phyloP scores from a whole-genome alignment of 371 early-diverging fungal genomes.

The Mortierella sp. region DNA sequence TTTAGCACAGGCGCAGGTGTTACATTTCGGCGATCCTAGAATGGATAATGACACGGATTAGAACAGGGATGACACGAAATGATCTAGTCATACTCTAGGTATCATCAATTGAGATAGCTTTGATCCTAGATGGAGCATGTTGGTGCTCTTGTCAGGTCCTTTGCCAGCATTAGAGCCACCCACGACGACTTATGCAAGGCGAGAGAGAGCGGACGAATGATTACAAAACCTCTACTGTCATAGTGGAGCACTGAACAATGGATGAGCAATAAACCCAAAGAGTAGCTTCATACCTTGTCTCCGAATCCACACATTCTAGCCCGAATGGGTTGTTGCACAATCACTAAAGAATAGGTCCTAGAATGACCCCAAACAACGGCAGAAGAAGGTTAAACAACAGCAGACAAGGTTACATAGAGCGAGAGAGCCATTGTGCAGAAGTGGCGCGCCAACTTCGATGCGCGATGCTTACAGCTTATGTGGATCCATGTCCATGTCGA shows the following conservation, averaged over 20 bases:
- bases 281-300: constrained; percentile 58
- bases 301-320: constrained; percentile 87
- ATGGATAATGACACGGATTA: not conserved
- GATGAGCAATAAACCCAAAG: no score
- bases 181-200: no score
- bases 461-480: constrained; percentile 19
- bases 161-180: no score
- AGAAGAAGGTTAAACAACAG: not conserved
- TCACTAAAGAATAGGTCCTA: constrained; percentile 29
- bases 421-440: no score
- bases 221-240: no score
- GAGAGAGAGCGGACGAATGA: no score
- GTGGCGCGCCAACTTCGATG: not conserved
- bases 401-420: not conserved
- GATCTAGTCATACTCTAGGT: no score
- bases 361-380: not conserved
- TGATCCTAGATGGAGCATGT: no score
- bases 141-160: no score
- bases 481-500: constrained; percentile 17
- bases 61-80: no score
- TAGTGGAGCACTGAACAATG: no score
- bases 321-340: constrained; percentile 77
- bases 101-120: no score
- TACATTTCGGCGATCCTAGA: constrained; percentile 60
- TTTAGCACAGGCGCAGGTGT: constrained; percentile 59